These are phyloP conservation scores for Pseudopyrenochaeta lycopersici DNA, from an alignment of 2,329 filamentous ascomycete species.

Conservation along the genomic window DNA sequence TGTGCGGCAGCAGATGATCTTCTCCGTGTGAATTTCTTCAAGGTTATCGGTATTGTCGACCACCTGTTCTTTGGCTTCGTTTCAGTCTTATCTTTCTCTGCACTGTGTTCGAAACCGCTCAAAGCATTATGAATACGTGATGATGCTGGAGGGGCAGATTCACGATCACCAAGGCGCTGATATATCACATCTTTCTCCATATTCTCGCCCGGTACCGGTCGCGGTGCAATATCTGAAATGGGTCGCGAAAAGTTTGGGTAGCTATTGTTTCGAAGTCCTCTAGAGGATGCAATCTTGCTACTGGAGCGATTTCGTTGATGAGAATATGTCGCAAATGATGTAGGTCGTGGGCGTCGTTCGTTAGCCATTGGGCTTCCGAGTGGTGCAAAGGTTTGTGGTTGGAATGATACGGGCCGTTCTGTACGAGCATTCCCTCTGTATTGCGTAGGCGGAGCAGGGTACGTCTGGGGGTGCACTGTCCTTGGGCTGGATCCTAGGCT, in stretches of 20 bases:
- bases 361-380: slow-evolving; percentile 24
- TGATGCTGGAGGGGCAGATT: slow-evolving; percentile 30
- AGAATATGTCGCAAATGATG: slow-evolving; percentile 32
- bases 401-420: slow-evolving; percentile 23
- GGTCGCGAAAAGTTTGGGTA: slow-evolving; percentile 36
- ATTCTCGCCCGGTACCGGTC: slow-evolving; percentile 28
- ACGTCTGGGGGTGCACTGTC: slow-evolving; percentile 24
- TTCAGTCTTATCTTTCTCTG: slow-evolving; percentile 23
- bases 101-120: slow-evolving; percentile 8
- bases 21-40: slow-evolving; percentile 30
- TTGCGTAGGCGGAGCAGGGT: slow-evolving; percentile 18
- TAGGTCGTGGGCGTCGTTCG: slow-evolving; percentile 30
- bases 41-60: slow-evolving; percentile 32
- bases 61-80: slow-evolving; percentile 34
- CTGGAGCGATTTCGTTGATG: slow-evolving; percentile 34
- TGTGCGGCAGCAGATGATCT: slow-evolving; percentile 23
- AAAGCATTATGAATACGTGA: slow-evolving; percentile 17
- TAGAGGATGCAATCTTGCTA: slow-evolving; percentile 40
- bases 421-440: slow-evolving; percentile 1
- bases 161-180: slow-evolving; percentile 22
- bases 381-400: slow-evolving; percentile 21
- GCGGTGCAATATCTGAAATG: slow-evolving; percentile 24
- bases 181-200: slow-evolving; percentile 32
- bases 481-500: slow-evolving; percentile 24
- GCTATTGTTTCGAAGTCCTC: slow-evolving; percentile 34